phyloP scores from a whole-genome alignment of 2,329 filamentous ascomycete species.

The Talaromyces sp. region DNA sequence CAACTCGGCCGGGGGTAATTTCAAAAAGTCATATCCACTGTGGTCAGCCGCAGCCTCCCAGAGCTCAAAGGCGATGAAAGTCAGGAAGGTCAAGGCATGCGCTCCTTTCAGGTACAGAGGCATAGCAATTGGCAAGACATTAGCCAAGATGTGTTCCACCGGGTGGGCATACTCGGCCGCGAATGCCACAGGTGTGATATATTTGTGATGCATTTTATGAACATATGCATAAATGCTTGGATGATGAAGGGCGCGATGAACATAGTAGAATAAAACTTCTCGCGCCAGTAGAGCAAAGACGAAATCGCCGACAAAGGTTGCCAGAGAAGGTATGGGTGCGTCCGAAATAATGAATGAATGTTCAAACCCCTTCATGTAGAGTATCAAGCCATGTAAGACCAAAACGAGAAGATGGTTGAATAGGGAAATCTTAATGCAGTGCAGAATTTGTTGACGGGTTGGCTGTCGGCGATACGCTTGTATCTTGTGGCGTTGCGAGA shows the following conservation, averaged over 20 bases:
- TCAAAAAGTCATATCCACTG: conserved; percentile 57
- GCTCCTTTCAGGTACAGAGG: conserved; percentile 30
- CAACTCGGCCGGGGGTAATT: conserved; percentile 37
- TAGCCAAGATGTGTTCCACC: conserved; percentile 55
- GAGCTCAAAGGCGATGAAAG: conserved; percentile 49
- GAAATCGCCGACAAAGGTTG: too few relatives aligned
- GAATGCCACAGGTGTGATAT: conserved; percentile 54
- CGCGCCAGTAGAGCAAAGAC: too few relatives aligned
- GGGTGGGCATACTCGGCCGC: conserved; percentile 58
- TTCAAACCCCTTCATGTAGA: too few relatives aligned
- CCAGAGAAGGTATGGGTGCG: too few relatives aligned
- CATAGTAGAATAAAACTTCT: conserved; percentile 50
- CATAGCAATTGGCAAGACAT: conserved; percentile 51
- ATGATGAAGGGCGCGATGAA: conserved; percentile 53
- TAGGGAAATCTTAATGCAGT: too few relatives aligned
- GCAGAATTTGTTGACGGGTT: too few relatives aligned
- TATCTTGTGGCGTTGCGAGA: conserved; percentile 53
- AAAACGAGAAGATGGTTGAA: too few relatives aligned
- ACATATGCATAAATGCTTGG: conserved; percentile 49
- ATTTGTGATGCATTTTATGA: conserved; percentile 57
- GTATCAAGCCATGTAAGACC: too few relatives aligned
- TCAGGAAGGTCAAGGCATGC: conserved; percentile 54
- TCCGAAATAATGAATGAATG: too few relatives aligned
- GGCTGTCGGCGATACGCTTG: conserved; percentile 33
- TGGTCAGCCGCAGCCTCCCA: conserved; percentile 55